Evolutionary conservation across 768 basidiomycete species (phyloP).

Genomic region (Wakefieldia striispora): DNA sequence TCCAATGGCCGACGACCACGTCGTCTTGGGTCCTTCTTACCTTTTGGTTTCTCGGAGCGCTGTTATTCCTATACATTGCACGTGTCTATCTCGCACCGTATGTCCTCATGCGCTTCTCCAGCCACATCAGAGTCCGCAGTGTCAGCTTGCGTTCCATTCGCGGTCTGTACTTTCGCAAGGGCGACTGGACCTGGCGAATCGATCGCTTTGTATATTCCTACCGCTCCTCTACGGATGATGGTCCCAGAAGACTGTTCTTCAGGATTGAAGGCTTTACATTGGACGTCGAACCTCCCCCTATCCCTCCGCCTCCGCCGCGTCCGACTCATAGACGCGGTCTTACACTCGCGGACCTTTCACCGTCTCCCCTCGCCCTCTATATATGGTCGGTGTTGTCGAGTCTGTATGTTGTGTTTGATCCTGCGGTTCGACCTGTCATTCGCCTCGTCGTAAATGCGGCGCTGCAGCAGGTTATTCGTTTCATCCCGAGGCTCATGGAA

Average conservation of each 20-base stretch:
- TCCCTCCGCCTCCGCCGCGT: constrained; percentile 17
- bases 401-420: constrained; percentile 50
- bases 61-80: constrained; percentile 55
- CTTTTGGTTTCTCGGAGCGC: constrained; percentile 49
- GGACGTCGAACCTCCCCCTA: constrained; percentile 36
- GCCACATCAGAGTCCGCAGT: constrained; percentile 63
- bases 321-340: constrained; percentile 39
- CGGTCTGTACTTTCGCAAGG: constrained; percentile 65
- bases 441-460: constrained; percentile 52
- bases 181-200: constrained; percentile 53
- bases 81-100: constrained; percentile 69
- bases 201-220: constrained; percentile 66
- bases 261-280: constrained; percentile 60
- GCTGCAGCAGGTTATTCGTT: constrained; percentile 58
- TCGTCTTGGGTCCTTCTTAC: constrained; percentile 42
- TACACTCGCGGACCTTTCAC: constrained; percentile 39
- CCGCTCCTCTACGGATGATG: constrained; percentile 45
- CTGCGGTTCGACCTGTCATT: constrained; percentile 58
- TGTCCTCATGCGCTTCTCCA: constrained; percentile 56
- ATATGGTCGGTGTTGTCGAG: constrained; percentile 32
- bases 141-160: constrained; percentile 77
- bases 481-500: constrained; percentile 67
- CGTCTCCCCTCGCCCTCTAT: constrained; percentile 35
- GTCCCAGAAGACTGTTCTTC: constrained; percentile 56
- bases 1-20: constrained; percentile 21